A percentile compares a stretch with the other conserved stretches of the same genome.
These are phyloP conservation scores for Wallacemonas sp. DNA, from an alignment of 208 protist genomes.

Conservation along the genomic window DNA sequence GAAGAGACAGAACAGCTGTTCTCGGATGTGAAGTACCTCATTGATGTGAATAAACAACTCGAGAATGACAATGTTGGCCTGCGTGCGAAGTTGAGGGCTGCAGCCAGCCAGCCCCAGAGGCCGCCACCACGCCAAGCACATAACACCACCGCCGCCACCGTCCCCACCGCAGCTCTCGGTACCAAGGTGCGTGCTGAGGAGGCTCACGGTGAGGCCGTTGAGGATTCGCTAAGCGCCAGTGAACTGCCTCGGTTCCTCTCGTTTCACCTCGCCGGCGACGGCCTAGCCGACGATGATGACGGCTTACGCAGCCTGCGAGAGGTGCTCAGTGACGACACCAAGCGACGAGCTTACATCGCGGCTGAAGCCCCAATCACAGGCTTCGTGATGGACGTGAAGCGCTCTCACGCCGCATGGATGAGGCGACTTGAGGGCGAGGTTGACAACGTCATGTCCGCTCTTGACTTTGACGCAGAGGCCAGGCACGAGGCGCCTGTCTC, in stretches of 20 bases:
- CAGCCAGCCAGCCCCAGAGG: background rate
- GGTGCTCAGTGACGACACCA: background rate
- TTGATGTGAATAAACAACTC: constrained; percentile 73
- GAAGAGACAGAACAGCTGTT: constrained; percentile 20
- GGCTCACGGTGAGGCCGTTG: background rate
- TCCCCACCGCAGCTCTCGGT: too few relatives aligned
- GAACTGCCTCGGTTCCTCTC: background rate
- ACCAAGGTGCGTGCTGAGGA: too few relatives aligned
- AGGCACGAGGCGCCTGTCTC: background rate
- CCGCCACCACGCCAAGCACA: too few relatives aligned
- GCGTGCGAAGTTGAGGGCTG: constrained; percentile 31
- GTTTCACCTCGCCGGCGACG: background rate
- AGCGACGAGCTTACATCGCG: constrained; percentile 21
- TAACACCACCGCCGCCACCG: too few relatives aligned
- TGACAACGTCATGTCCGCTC: constrained; percentile 29
- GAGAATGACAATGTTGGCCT: constrained; percentile 61
- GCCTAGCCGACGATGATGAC: constrained; percentile 15
- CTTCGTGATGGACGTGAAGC: constrained; percentile 27
- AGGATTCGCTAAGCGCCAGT: background rate
- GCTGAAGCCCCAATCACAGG: constrained; percentile 43
- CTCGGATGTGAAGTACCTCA: constrained; percentile 54
- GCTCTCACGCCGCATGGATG: constrained; percentile 30
- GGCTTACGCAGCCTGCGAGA: constrained; percentile 12
- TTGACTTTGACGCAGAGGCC: constrained; percentile 54
- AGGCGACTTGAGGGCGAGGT: constrained; percentile 51